Percentiles rank a stretch among this genome's conserved stretches.
Evolutionary conservation across 768 basidiomycete genomes (phyloP).

Genomic region (Hygrophoropsis aurantiaca): DNA sequence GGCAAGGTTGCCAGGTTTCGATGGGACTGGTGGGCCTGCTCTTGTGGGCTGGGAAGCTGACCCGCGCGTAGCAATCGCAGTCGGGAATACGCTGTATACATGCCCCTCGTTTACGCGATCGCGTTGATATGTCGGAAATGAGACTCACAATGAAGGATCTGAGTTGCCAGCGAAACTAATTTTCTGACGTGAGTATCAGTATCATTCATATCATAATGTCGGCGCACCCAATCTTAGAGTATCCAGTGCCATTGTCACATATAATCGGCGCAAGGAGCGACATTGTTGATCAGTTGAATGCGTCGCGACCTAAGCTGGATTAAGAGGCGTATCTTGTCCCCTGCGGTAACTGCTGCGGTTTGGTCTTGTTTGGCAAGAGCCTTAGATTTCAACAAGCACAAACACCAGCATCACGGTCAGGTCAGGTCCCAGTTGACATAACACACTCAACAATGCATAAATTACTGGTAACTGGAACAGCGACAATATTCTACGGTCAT

Average conservation of each 20-base stretch:
- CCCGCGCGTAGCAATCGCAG: conserved; percentile 91
- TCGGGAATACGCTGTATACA: conserved; percentile 83
- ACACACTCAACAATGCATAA: no score
- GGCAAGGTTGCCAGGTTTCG: conserved; percentile 88
- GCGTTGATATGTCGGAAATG: conserved; percentile 2
- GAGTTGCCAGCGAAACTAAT: conserved; percentile 95
- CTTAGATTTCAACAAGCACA: no score
- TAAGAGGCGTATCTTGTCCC: no score
- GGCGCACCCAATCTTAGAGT: conserved; percentile 91
- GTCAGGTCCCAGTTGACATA: no score
- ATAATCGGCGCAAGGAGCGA: conserved; percentile 90
- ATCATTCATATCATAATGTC: background rate
- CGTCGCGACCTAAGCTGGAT: no score
- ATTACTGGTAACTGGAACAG: no score
- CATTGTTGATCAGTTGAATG: conserved; percentile 45
- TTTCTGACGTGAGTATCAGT: conserved; percentile 10
- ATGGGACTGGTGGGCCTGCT: conserved; percentile 74
- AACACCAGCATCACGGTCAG: no score
- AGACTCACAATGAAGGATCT: conserved; percentile 91
- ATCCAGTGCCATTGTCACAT: conserved; percentile 97
- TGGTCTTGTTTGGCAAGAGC: no score
- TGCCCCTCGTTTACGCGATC: conserved; percentile 6
- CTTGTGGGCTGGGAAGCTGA: conserved; percentile 57
- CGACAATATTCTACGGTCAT: no score
- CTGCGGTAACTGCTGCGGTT: no score